Base-by-base conservation (phyloP, 164 flowering plant species). In the Kingdonia uniflora region DNA sequence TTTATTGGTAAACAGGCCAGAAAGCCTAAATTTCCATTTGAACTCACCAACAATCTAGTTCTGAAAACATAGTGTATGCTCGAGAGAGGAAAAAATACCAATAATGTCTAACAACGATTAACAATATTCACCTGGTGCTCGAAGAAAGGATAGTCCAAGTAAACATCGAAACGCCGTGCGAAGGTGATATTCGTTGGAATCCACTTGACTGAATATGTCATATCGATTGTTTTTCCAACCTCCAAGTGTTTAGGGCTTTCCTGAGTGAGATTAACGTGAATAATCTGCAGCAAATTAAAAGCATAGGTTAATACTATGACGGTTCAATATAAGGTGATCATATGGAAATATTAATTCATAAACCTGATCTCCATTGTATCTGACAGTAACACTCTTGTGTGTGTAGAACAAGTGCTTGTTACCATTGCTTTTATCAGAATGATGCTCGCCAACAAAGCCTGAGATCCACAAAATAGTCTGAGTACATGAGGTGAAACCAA, bases 101-200 rank as follows among this genome's bases (percentile, higher is more conserved):
- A 3, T 8, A 29, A 29, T 29, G 35, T 3, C 35, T 29, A 29
- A 29, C 35, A 29, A 29, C 35, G 8, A 29, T 3, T 8, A 29
- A 29, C 4, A 29, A 29, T 45, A 49, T 39, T 7, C 56, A 91
- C 99, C 95, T 92, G 95, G 58, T 92, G 99, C 79, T 92, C 99
- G 74, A 92, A 92, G 76, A 92, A 92, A 20, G 96, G 99, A 59
- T 92, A 82, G 61, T 92, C 99, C 79, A 92, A 65, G 67, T 92
- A 92, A 41, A 92, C 87, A 81, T 92, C 95, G 79, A 92, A 92
- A n/a, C 98, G 90, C 6, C 84, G 86, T 6, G 79, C 86, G 77
- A 79, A 91, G 16, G 87, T 77, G 65, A 84, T 59, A 69, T 79
- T 77, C 21, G 85, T 87, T 37, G 79, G 61, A 23, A 59, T 52